These are phyloP conservation scores for Glaciozyma antarctica DNA, from an alignment of 768 basidiomycete species.

Conservation along the genomic window DNA sequence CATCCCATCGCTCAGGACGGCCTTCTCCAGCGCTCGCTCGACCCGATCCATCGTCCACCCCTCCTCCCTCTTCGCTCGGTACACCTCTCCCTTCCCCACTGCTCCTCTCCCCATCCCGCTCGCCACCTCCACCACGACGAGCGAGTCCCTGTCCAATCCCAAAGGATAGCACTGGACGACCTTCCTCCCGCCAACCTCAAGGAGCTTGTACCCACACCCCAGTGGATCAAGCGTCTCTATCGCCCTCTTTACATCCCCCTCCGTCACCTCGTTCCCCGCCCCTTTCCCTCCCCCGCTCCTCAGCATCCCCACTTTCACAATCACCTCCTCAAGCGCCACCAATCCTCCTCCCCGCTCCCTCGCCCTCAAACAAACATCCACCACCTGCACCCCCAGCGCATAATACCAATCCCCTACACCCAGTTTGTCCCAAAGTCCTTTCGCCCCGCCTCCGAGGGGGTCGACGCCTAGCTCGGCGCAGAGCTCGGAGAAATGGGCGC, in stretches of 20 bases:
- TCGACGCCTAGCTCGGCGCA: constrained; percentile 91
- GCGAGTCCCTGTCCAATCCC: constrained; percentile 82
- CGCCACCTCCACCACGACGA: constrained; percentile 60
- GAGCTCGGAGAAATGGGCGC: constrained; percentile 91
- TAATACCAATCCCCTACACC: constrained; percentile 78
- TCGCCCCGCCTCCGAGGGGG: constrained; percentile 49
- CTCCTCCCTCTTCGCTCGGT: constrained; percentile 44
- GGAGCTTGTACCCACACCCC: constrained; percentile 80
- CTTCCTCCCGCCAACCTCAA: constrained; percentile 60
- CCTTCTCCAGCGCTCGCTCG: constrained; percentile 69
- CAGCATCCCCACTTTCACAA: constrained; percentile 41
- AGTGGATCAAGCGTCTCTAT: constrained; percentile 77
- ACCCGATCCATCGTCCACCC: constrained; percentile 76
- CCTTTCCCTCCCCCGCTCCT: neutral
- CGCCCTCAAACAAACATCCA: constrained; percentile 42
- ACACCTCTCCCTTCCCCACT: constrained; percentile 21
- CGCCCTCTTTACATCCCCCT: constrained; percentile 51
- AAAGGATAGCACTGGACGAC: constrained; percentile 84
- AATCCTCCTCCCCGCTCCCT: constrained; percentile 69
- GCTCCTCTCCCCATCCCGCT: constrained; percentile 28
- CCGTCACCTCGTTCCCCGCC: constrained; percentile 48
- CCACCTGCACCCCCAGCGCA: constrained; percentile 69
- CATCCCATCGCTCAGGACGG: constrained; percentile 78
- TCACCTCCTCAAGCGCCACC: constrained; percentile 76
- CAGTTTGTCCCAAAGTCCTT: constrained; percentile 83